Percentiles rank a stretch among this genome's conserved stretches.
These are phyloP conservation scores for Lodderomyces metapsilosis DNA, from an alignment of 1,139 yeast genomes.

Conservation along the genomic window DNA sequence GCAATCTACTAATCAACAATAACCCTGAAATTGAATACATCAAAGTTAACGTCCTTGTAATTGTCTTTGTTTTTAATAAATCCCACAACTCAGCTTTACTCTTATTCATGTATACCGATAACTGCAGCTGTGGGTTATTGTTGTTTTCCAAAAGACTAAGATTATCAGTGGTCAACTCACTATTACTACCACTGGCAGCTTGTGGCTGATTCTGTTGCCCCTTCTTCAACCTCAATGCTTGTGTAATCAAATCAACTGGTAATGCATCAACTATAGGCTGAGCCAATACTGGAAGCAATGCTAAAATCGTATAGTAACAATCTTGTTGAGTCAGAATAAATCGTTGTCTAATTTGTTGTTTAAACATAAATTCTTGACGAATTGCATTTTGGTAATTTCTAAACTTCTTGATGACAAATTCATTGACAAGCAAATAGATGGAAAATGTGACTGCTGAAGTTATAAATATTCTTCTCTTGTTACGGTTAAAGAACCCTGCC, in stretches of 20 bases:
- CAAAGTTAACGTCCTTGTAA: constrained; percentile 72
- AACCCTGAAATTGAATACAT: constrained; percentile 69
- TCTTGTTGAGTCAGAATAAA: constrained; percentile 93
- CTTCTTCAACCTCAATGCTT: constrained; percentile 65
- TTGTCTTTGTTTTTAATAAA: constrained; percentile 70
- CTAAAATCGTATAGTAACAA: constrained; percentile 79
- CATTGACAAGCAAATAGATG: constrained; percentile 55
- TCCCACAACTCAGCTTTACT: constrained; percentile 84
- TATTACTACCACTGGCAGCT: constrained; percentile 24
- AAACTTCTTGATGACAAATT: constrained; percentile 59
- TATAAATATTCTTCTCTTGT: constrained; percentile 57
- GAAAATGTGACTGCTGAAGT: constrained; percentile 61
- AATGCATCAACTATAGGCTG: constrained; percentile 60
- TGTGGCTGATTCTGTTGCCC: constrained; percentile 14
- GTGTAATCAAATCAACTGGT: constrained; percentile 74
- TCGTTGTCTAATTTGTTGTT: constrained; percentile 72
- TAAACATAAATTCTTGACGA: constrained; percentile 71
- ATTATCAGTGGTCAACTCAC: constrained; percentile 41
- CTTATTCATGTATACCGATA: constrained; percentile 35
- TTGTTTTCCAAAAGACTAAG: constrained; percentile 33
- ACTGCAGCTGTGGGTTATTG: constrained; percentile 25
- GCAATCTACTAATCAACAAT: constrained; percentile 75
- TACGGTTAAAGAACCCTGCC: constrained; percentile 57
- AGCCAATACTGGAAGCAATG: constrained; percentile 75
- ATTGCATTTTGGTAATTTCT: constrained; percentile 66